phyloP scores from a whole-genome alignment of 306 rosid genomes.

The Astragalus glycyphyllos region DNA sequence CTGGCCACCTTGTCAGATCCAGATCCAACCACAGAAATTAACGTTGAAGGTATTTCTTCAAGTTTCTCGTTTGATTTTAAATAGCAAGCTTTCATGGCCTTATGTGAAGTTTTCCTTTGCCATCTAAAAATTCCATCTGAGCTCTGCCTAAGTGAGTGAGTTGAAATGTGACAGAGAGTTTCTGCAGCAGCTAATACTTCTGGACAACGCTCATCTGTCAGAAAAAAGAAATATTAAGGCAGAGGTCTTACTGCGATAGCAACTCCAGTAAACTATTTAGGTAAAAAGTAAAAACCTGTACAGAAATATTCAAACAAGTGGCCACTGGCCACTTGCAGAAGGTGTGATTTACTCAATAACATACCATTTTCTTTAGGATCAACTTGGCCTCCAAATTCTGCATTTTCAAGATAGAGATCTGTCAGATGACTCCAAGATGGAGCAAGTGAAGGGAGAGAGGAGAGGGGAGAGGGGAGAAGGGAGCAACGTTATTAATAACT shows the following conservation, averaged over 20 bases:
- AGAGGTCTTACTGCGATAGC: slow-evolving; percentile 22
- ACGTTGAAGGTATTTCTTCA: slow-evolving; percentile 51
- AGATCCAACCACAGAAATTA: slow-evolving; percentile 50
- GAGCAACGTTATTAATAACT: background rate
- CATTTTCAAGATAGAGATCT: slow-evolving; percentile 52
- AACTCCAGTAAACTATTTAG: slow-evolving; percentile 5
- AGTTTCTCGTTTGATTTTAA: slow-evolving; percentile 64
- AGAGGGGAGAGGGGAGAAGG: background rate
- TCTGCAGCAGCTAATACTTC: slow-evolving; percentile 71
- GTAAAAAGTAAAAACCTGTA: background rate
- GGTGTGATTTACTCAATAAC: slow-evolving; percentile 27
- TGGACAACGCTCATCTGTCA: slow-evolving; percentile 70
- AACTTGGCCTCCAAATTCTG: slow-evolving; percentile 63
- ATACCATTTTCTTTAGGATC: slow-evolving; percentile 52
- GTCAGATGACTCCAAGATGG: slow-evolving; percentile 26
- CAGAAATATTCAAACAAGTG: slow-evolving; percentile 29
- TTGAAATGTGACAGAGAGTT: slow-evolving; percentile 74
- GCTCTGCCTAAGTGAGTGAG: slow-evolving; percentile 49
- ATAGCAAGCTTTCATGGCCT: slow-evolving; percentile 72
- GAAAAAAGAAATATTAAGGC: slow-evolving; percentile 44
- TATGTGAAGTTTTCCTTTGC: slow-evolving; percentile 83
- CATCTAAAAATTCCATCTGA: slow-evolving; percentile 67
- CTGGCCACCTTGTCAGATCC: slow-evolving; percentile 55
- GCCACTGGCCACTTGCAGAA: slow-evolving; percentile 30
- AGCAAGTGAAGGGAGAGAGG: background rate